Evolutionary conservation across 129 eudicot species (phyloP).

Genomic region (Tagetes patula): DNA sequence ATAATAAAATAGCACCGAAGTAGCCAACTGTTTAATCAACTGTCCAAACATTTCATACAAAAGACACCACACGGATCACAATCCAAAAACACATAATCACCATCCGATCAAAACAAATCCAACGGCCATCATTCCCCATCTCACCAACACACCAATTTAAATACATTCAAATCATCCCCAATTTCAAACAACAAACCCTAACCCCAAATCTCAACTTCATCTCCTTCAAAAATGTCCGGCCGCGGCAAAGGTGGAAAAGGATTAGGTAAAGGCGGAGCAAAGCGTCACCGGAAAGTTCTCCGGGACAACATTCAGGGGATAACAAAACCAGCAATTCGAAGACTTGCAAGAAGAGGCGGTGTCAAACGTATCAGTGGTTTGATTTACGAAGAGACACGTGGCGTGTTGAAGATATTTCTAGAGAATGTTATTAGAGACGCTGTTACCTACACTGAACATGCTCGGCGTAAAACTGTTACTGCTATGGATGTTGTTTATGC

Average conservation of each 20-base stretch:
- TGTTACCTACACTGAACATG: slow-evolving; percentile 34
- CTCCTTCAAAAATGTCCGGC: slow-evolving; percentile 28
- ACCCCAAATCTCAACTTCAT: neutral
- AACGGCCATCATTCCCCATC: neutral
- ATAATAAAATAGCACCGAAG: no score
- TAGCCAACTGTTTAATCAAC: no score
- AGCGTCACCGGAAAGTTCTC: slow-evolving; percentile 54
- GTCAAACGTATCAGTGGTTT: slow-evolving; percentile 54
- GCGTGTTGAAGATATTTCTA: slow-evolving; percentile 38
- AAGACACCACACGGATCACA: neutral
- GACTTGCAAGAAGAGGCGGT: slow-evolving; percentile 50
- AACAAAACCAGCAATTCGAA: slow-evolving; percentile 51
- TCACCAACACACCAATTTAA: no score
- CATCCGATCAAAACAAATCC: neutral
- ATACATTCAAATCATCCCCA: no score
- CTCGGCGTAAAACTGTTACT: slow-evolving; percentile 36
- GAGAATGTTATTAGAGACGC: slow-evolving; percentile 36
- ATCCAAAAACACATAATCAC: neutral
- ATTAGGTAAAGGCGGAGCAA: slow-evolving; percentile 58
- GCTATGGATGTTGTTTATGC: slow-evolving; percentile 42
- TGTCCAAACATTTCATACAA: no score
- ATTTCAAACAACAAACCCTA: no score
- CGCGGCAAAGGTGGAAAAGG: slow-evolving; percentile 61
- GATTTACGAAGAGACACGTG: slow-evolving; percentile 51
- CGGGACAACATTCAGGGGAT: slow-evolving; percentile 59